Base-by-base conservation (phyloP, 2,329 filamentous ascomycete species). In the Fusarium irregulare region DNA sequence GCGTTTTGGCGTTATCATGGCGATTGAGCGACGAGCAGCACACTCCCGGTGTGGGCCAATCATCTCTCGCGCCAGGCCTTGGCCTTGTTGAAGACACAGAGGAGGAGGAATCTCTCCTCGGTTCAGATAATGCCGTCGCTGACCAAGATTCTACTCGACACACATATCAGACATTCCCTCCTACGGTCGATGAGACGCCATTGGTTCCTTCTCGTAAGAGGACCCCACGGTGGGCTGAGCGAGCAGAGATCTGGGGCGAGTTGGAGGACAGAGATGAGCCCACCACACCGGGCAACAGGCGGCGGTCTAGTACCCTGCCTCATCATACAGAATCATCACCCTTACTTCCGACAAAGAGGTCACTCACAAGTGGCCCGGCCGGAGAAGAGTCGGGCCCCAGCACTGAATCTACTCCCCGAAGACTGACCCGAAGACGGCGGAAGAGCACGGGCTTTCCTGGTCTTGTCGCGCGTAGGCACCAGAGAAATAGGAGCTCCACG, bases 1-100 rank as follows among this genome's bases (percentile, higher is more conserved):
- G 96, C 45, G 96, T 99, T 3, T 85, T 98, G 18, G 94, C 94
- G 42, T 85, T 99, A 6, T 98, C 94, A 34, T 98, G 96, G 95
- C 91, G 96, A 64, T 86, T 99, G 59, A 93, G 92, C 77, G 92
- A 95, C 75, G 91, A 92, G 71, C 90, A 91, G 74, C 88, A 86
- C 71, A 85, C 84, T 42, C 89, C 87, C 4, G 86, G 81, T 32
- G 86, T 87, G 48, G 84, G 87, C 3, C 87, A 90, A 77, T 93
- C 92, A 1, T 89, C 90, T 2, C 85, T 98, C 21, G 89, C 93
- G 1, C 94, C 94, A 3, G 94, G 94, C 7, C 86, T 98, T 61
- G 94, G 93, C 30, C 87, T 97, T 23, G 86, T 97, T 41, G 92
- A 94, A 62, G 89, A 92, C 55, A 88, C 87, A 3, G 83, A 88